phyloP scores from a whole-genome alignment of 2,329 filamentous ascomycete species.

The Tricladium varicosporioides region DNA sequence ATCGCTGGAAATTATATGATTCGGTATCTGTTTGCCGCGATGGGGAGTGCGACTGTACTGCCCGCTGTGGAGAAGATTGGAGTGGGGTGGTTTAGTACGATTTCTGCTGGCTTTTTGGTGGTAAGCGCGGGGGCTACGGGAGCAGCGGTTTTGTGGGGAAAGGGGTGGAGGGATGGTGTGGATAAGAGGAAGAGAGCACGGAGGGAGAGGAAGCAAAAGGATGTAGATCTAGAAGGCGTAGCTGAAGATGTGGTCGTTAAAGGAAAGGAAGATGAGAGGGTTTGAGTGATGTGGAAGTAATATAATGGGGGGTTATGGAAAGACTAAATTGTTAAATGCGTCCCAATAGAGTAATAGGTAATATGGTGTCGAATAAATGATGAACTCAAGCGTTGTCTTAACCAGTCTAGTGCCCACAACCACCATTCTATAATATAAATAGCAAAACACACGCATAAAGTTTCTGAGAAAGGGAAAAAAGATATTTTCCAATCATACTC shows the following conservation, averaged over 20 bases:
- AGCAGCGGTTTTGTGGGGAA: conserved; percentile 29
- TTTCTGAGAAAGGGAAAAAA: too few relatives aligned
- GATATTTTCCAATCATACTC: too few relatives aligned
- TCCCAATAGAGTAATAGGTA: too few relatives aligned
- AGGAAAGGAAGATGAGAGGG: conserved; percentile 16
- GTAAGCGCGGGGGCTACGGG: conserved; percentile 25
- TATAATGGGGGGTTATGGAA: too few relatives aligned
- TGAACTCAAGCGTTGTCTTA: too few relatives aligned
- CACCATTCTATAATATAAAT: too few relatives aligned
- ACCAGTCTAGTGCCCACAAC: too few relatives aligned
- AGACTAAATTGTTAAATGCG: too few relatives aligned
- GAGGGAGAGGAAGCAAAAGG: conserved; percentile 21
- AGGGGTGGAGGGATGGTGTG: conserved; percentile 43
- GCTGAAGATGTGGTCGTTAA: conserved; percentile 1
- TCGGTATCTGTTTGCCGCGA: conserved; percentile 71
- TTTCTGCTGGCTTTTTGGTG: conserved; percentile 58
- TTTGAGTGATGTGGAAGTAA: conserved; percentile 2
- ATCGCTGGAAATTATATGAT: conserved; percentile 79
- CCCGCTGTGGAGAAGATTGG: conserved; percentile 73
- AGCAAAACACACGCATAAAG: too few relatives aligned
- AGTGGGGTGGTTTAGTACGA: conserved; percentile 78
- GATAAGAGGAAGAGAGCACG: conserved; percentile 46
- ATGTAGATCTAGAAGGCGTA: background rate
- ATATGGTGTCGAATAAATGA: too few relatives aligned
- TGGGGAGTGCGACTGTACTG: conserved; percentile 68